These are phyloP conservation scores for Gnomoniopsis smithogilvyi DNA, from an alignment of 2,329 filamentous ascomycete genomes.

Conservation along the genomic window DNA sequence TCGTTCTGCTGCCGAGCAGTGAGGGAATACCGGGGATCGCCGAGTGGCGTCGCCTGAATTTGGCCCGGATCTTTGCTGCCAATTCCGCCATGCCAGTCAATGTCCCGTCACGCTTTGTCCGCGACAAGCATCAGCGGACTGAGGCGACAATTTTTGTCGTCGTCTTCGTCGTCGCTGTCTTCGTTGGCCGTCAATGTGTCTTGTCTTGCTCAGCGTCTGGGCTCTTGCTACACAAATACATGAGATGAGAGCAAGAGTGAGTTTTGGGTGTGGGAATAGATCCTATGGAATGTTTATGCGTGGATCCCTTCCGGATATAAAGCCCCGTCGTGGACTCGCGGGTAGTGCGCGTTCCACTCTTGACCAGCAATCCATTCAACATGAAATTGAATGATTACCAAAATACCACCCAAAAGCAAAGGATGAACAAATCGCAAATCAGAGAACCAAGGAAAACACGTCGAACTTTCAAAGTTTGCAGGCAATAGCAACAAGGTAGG, in stretches of 20 bases:
- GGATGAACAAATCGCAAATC: no score
- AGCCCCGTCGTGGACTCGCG: background rate
- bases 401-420: no score
- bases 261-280: background rate
- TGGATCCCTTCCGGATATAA: background rate
- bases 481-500: background rate
- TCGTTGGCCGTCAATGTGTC: background rate
- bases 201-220: background rate
- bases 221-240: background rate
- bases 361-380: background rate
- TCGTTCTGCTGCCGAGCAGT: slow-evolving; percentile 30
- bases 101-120: background rate
- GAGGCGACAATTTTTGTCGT: background rate
- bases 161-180: background rate
- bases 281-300: background rate
- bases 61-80: slow-evolving; percentile 44
- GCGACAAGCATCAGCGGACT: background rate
- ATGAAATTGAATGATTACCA: no score
- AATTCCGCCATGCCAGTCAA: slow-evolving; percentile 39
- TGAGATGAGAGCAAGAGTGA: background rate
- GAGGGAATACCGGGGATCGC: slow-evolving; percentile 30
- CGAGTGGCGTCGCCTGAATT: slow-evolving; percentile 42
- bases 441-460: no score
- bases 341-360: background rate
- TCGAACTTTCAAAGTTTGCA: background rate